Evolutionary conservation across 768 basidiomycete species (phyloP).

Genomic region (Aureoboletus auriporus): DNA sequence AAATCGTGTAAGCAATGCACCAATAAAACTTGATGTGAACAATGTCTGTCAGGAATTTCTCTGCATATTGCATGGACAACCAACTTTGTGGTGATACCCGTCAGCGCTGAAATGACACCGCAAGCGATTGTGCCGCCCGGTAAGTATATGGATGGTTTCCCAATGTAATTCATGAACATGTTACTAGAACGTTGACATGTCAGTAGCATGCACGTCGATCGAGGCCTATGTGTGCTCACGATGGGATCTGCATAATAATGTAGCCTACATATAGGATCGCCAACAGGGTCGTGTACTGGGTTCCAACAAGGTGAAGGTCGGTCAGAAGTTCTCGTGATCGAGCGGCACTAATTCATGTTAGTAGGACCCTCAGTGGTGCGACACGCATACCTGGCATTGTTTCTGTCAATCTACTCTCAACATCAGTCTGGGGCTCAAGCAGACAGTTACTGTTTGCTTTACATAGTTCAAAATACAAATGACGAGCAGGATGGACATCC

Average conservation of each 20-base stretch:
- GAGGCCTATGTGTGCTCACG: slow-evolving; percentile 37
- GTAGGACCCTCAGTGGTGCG: neutral
- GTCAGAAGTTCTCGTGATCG: slow-evolving; percentile 67
- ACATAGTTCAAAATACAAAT: slow-evolving; percentile 36
- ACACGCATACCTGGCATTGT: slow-evolving; percentile 56
- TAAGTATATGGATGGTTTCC: slow-evolving; percentile 65
- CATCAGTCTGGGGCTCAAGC: slow-evolving; percentile 44
- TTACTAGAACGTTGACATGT: slow-evolving; percentile 42
- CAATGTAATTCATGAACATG: slow-evolving; percentile 65
- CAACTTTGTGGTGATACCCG: slow-evolving; percentile 33
- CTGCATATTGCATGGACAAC: too few species aligned
- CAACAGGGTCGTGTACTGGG: slow-evolving; percentile 63
- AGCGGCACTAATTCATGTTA: slow-evolving; percentile 50
- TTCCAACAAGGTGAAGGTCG: slow-evolving; percentile 58
- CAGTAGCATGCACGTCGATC: neutral
- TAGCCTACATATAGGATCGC: slow-evolving; percentile 71
- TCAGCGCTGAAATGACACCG: slow-evolving; percentile 58
- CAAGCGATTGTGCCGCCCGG: slow-evolving; percentile 66
- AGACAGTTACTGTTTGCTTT: slow-evolving; percentile 6
- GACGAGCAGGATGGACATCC: slow-evolving; percentile 33
- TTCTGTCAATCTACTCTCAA: slow-evolving; percentile 55
- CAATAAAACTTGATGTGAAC: too few species aligned
- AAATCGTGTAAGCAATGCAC: slow-evolving; percentile 66
- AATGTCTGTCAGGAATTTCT: too few species aligned
- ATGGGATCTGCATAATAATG: slow-evolving; percentile 77